Evolutionary conservation across 495 filamentous ascomycete species (phyloP).

Genomic region (Oidiodendron maius): DNA sequence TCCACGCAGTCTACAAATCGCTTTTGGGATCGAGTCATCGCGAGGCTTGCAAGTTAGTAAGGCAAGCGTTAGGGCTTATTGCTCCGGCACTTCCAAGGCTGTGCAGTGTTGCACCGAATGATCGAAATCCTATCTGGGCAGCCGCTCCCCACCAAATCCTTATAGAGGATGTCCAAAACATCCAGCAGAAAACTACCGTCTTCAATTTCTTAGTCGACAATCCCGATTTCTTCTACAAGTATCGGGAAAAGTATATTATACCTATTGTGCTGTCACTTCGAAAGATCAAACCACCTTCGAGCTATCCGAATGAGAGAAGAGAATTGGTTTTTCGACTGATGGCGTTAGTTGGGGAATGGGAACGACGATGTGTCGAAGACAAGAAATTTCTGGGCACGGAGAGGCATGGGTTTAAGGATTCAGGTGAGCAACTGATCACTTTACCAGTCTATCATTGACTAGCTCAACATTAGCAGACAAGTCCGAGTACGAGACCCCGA

Average conservation of each 20-base stretch:
- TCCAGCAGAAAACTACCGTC: constrained; percentile 93
- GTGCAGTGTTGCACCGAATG: constrained; percentile 37
- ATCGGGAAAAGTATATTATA: constrained; percentile 80
- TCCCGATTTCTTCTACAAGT: constrained; percentile 90
- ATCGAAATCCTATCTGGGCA: constrained; percentile 70
- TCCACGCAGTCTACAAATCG: constrained; percentile 86
- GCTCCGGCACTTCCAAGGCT: constrained; percentile 88
- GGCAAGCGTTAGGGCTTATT: constrained; percentile 88
- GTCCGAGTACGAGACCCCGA: constrained; percentile 62
- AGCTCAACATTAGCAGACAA: constrained; percentile 42
- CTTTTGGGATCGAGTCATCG: constrained; percentile 88
- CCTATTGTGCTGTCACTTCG: constrained; percentile 82
- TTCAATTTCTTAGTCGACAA: constrained; percentile 94
- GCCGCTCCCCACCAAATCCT: constrained; percentile 86
- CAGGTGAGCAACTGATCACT: constrained; percentile 28
- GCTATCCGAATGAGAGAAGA: constrained; percentile 85
- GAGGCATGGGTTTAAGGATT: constrained; percentile 68
- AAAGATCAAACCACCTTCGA: constrained; percentile 81
- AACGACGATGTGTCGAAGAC: constrained; percentile 66
- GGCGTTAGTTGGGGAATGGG: constrained; percentile 86
- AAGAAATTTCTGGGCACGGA: constrained; percentile 59
- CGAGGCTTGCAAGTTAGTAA: constrained; percentile 86
- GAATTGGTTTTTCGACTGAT: constrained; percentile 88
- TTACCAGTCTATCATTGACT: constrained; percentile 42
- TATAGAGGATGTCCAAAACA: constrained; percentile 91